Conservation (phyloP, 805 yeast species). For the Pachysolen tannophilus region DNA sequence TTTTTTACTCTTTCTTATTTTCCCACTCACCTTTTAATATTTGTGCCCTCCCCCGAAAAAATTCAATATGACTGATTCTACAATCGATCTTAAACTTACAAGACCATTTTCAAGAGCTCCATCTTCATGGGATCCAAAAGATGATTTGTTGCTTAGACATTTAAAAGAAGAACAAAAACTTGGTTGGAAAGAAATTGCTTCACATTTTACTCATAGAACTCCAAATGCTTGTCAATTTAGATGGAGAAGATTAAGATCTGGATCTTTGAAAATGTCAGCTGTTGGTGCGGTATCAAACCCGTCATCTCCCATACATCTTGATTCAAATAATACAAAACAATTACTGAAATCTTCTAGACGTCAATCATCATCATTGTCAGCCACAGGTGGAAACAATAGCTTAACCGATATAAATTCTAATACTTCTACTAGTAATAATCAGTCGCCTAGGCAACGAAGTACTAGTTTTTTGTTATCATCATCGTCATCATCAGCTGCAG, state of each 20-base stretch:
- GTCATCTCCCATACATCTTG: slow-evolving; percentile 5
- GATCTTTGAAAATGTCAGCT: slow-evolving; percentile 24
- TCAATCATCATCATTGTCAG: slow-evolving; percentile 6
- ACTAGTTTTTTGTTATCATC: slow-evolving; percentile 18
- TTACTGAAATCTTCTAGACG: slow-evolving; percentile 7
- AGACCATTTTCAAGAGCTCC: slow-evolving; percentile 15
- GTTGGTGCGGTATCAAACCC: slow-evolving; percentile 11
- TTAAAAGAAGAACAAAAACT: slow-evolving; percentile 74
- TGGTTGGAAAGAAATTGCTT: slow-evolving; percentile 86
- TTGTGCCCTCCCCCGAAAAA: too few relatives aligned
- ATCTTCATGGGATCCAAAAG: slow-evolving; percentile 68
- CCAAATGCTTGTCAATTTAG: slow-evolving; percentile 88
- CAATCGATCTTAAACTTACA: too few relatives aligned
- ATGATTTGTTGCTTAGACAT: slow-evolving; percentile 62
- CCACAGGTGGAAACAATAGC: slow-evolving; percentile 5
- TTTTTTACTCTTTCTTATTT: too few relatives aligned
- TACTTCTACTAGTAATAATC: too few relatives aligned
- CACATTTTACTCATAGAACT: slow-evolving; percentile 70
- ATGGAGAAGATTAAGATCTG: slow-evolving; percentile 64
- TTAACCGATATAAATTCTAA: slow-evolving; percentile 6
- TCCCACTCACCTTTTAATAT: too few relatives aligned
- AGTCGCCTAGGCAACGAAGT: too few relatives aligned
- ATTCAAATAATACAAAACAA: slow-evolving; percentile 1
- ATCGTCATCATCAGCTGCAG: slow-evolving; percentile 9
- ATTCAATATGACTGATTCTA: too few relatives aligned